These are phyloP conservation scores for Strobilomyces confusus DNA, from an alignment of 768 basidiomycete genomes.

Conservation along the genomic window DNA sequence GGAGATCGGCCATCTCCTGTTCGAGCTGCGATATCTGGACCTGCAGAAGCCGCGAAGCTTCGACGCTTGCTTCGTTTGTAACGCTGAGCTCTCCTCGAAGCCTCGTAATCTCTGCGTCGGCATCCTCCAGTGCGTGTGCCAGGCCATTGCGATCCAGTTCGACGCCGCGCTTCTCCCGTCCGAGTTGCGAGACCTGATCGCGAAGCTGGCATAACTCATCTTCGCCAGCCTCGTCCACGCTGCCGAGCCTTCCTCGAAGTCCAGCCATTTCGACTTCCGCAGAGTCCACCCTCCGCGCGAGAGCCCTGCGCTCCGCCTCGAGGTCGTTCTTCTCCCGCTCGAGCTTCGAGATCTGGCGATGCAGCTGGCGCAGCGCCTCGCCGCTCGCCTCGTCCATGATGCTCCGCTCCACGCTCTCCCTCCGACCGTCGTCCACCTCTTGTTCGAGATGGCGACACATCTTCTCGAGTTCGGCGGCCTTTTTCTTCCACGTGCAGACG, in stretches of 20 bases:
- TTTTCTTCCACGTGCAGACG: conserved; percentile 68
- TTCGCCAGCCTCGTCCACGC: conserved; percentile 66
- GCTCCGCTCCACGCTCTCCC: conserved; percentile 76
- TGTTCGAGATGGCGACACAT: conserved; percentile 70
- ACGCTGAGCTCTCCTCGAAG: background rate
- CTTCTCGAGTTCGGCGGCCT: conserved; percentile 69
- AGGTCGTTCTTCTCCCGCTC: conserved; percentile 60
- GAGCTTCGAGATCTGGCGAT: conserved; percentile 73
- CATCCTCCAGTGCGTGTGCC: conserved; percentile 6
- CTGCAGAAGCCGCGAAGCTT: conserved; percentile 73
- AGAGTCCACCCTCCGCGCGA: conserved; percentile 12
- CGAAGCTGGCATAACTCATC: conserved; percentile 59
- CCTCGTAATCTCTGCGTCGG: background rate
- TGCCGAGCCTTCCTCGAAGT: conserved; percentile 62
- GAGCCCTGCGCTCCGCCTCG: conserved; percentile 42
- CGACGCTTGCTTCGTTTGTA: conserved; percentile 61
- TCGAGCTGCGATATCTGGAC: conserved; percentile 68
- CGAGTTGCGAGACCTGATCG: conserved; percentile 66
- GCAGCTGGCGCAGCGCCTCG: conserved; percentile 74
- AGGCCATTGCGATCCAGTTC: conserved; percentile 42
- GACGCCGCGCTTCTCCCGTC: conserved; percentile 54
- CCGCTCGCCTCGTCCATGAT: conserved; percentile 82
- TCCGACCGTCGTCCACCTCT: conserved; percentile 80
- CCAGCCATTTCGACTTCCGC: conserved; percentile 65
- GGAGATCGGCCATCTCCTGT: conserved; percentile 50